These are phyloP conservation scores for Yarrowia sp. DNA, from an alignment of 805 yeast species.

Conservation along the genomic window DNA sequence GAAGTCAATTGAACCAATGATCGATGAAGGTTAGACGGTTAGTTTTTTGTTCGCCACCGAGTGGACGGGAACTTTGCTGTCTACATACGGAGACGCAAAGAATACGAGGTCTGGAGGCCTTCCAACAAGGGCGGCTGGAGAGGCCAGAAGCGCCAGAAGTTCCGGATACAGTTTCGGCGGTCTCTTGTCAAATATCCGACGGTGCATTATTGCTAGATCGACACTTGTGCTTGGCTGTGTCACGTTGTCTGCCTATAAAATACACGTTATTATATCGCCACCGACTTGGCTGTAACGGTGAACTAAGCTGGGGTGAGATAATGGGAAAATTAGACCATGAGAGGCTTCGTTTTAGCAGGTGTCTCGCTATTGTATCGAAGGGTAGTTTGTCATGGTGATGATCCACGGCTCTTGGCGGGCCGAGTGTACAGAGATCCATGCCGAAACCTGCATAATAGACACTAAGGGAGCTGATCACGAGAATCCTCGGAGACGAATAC, in stretches of 20 bases:
- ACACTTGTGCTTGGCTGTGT: neutral
- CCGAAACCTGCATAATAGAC: slow-evolving; percentile 6
- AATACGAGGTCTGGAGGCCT: slow-evolving; percentile 11
- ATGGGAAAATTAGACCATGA: too few species aligned
- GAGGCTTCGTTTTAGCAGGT: too few species aligned
- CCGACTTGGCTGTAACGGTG: slow-evolving; percentile 16
- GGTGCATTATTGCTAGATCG: slow-evolving; percentile 29
- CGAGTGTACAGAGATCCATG: neutral
- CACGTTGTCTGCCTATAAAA: neutral
- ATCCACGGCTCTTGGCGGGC: slow-evolving; percentile 20
- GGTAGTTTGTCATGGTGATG: neutral
- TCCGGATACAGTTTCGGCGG: neutral
- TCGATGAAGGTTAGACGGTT: neutral
- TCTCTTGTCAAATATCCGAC: neutral
- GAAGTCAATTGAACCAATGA: slow-evolving; percentile 1
- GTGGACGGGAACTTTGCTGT: neutral
- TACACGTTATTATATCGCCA: slow-evolving; percentile 13
- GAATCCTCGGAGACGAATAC: slow-evolving; percentile 8
- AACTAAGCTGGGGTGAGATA: too few species aligned
- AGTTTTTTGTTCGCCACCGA: slow-evolving; percentile 17
- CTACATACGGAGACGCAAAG: neutral
- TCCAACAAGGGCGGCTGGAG: too few species aligned
- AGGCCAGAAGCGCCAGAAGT: too few species aligned
- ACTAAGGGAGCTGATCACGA: slow-evolving; percentile 6
- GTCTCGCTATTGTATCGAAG: too few species aligned